These are phyloP conservation scores for Epichloe sylvatica DNA, from an alignment of 2,329 filamentous ascomycete genomes.

Conservation along the genomic window DNA sequence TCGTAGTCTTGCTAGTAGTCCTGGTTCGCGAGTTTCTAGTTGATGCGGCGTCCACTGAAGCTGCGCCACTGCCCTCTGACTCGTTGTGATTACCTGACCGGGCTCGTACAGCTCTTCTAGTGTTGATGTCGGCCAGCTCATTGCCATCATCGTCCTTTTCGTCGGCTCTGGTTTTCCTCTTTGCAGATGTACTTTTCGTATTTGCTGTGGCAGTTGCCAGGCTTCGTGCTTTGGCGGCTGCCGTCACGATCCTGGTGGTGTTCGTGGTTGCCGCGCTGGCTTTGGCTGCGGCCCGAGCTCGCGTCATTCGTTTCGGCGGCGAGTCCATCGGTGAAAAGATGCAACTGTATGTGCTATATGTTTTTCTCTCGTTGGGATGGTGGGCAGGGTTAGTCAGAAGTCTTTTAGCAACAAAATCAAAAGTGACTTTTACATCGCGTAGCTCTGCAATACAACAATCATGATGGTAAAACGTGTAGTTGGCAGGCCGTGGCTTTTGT, in stretches of 20 bases:
- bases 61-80: conserved; percentile 8
- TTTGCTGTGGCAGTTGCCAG: conserved; percentile 17
- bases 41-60: neutral
- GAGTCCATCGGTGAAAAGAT: conserved; percentile 31
- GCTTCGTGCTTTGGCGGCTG: conserved; percentile 34
- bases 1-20: conserved; percentile 14
- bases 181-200: conserved; percentile 22
- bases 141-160: conserved; percentile 35
- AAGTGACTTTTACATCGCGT: conserved; percentile 13
- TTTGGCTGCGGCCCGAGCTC: conserved; percentile 32
- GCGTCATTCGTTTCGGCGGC: conserved; percentile 46
- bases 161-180: conserved; percentile 40
- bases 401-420: conserved; percentile 3
- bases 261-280: conserved; percentile 23
- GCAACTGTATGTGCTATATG: neutral
- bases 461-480: neutral
- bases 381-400: conserved; percentile 3
- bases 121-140: conserved; percentile 10
- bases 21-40: conserved; percentile 12
- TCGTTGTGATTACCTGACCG: conserved; percentile 28
- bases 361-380: neutral
- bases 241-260: conserved; percentile 33
- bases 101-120: conserved; percentile 27
- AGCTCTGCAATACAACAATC: conserved; percentile 8
- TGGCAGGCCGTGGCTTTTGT: conserved; percentile 1